phyloP scores from a whole-genome alignment of 73 alveolate species.

The Paramecium pentaurelia region DNA sequence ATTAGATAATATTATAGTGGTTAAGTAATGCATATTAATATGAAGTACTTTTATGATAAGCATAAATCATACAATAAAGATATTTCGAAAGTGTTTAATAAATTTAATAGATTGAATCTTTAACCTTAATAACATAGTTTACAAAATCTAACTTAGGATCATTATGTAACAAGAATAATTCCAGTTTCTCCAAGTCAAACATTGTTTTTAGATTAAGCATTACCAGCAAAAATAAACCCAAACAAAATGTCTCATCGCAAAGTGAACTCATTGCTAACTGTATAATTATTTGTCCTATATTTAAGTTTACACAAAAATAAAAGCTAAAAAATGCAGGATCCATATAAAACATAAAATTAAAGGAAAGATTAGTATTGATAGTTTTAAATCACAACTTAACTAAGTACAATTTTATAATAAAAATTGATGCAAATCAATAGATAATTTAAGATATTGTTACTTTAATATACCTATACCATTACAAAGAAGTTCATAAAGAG shows the following conservation, averaged over 20 bases:
- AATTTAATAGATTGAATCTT: background rate
- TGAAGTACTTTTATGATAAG: background rate
- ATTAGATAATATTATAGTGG: background rate
- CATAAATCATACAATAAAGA: background rate
- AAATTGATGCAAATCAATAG: constrained; percentile 25
- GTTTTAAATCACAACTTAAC: constrained; percentile 7
- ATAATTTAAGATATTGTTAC: constrained; percentile 14
- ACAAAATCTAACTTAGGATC: constrained; percentile 2
- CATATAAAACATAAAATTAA: background rate
- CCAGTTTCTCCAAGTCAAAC: background rate
- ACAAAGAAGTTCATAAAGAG: background rate
- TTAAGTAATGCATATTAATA: background rate
- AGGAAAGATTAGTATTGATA: background rate
- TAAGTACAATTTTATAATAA: background rate
- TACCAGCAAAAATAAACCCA: background rate
- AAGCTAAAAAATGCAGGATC: constrained; percentile 31
- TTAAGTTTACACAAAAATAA: constrained; percentile 24
- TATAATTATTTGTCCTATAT: background rate
- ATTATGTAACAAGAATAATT: background rate
- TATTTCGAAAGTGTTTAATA: background rate
- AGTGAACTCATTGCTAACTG: background rate
- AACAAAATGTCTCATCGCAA: background rate
- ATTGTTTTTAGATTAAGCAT: background rate
- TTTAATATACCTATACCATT: constrained; percentile 35
- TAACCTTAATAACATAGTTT: background rate